These are phyloP conservation scores for Mycosarcoma maydis DNA, from an alignment of 1,284 basidiomycete genomes.

Conservation along the genomic window DNA sequence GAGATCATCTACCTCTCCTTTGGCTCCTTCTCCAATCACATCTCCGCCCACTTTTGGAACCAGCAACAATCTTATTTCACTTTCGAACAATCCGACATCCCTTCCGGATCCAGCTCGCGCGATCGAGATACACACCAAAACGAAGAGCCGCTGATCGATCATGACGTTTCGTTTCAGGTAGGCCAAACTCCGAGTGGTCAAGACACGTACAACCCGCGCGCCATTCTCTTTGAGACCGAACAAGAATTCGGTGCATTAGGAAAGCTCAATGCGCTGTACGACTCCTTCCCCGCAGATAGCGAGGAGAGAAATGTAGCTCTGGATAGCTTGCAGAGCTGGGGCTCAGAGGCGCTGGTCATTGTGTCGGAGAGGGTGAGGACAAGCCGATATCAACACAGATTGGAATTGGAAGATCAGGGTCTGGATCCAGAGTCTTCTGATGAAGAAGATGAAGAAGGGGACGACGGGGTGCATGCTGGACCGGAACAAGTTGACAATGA, in stretches of 20 bases:
- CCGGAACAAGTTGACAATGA: conserved; percentile 8
- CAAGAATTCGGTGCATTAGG: conserved; percentile 55
- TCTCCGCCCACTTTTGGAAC: conserved; percentile 65
- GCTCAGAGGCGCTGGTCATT: conserved; percentile 18
- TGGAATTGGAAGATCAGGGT: conserved; percentile 48
- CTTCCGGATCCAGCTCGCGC: conserved; percentile 22
- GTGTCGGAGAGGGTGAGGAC: conserved; percentile 17
- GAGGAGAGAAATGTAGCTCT: conserved; percentile 18
- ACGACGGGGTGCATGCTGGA: conserved; percentile 11
- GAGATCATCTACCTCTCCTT: conserved; percentile 64
- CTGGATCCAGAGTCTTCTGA: conserved; percentile 33
- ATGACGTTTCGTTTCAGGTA: conserved; percentile 58
- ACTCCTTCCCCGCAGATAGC: conserved; percentile 23
- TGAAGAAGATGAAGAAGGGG: conserved; percentile 19
- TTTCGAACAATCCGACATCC: conserved; percentile 29
- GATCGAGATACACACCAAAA: conserved; percentile 7
- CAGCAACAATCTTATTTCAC: conserved; percentile 61
- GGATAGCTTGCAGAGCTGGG: conserved; percentile 33
- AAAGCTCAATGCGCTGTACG: conserved; percentile 50
- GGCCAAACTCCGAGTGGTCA: conserved; percentile 51
- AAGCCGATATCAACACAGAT: conserved; percentile 37
- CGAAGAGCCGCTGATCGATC: conserved; percentile 51
- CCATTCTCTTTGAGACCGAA: conserved; percentile 58
- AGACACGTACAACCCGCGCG: conserved; percentile 58
- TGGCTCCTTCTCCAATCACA: conserved; percentile 60